Conservation (phyloP, 306 rosid species). For the Acacia melanoxylon region DNA sequence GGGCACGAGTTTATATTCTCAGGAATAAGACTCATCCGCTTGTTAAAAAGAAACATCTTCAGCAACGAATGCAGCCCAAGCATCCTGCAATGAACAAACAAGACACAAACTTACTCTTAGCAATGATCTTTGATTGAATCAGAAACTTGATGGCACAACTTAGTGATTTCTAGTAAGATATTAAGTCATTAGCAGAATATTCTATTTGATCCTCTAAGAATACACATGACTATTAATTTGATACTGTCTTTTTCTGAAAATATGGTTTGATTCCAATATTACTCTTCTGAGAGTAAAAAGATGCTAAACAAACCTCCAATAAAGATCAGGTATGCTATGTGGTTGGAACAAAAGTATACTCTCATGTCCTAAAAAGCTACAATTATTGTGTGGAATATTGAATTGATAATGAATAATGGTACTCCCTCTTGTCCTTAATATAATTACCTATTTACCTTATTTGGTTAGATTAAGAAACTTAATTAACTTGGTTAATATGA, state of each 20-base stretch:
- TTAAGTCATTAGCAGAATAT: not conserved
- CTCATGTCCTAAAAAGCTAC: not conserved
- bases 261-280: not conserved
- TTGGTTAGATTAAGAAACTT: too few species aligned
- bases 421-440: too few species aligned
- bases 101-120: not conserved
- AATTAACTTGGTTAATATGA: too few species aligned
- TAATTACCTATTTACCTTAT: too few species aligned
- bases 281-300: not conserved
- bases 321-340: not conserved
- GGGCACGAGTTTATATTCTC: slow-evolving; percentile 8
- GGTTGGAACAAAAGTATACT: not conserved
- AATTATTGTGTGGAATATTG: not conserved
- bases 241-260: not conserved
- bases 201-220: not conserved
- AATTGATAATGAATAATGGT: not conserved
- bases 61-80: slow-evolving; percentile 82
- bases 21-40: slow-evolving; percentile 28
- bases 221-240: not conserved
- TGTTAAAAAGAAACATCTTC: slow-evolving; percentile 59
- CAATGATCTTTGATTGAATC: not conserved
- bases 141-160: not conserved
- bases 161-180: not conserved
- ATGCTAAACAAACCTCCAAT: not conserved
- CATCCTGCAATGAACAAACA: slow-evolving; percentile 59